Base-by-base conservation (phyloP, 2,329 filamentous ascomycete genomes). In the Tympanopsis confertula region DNA sequence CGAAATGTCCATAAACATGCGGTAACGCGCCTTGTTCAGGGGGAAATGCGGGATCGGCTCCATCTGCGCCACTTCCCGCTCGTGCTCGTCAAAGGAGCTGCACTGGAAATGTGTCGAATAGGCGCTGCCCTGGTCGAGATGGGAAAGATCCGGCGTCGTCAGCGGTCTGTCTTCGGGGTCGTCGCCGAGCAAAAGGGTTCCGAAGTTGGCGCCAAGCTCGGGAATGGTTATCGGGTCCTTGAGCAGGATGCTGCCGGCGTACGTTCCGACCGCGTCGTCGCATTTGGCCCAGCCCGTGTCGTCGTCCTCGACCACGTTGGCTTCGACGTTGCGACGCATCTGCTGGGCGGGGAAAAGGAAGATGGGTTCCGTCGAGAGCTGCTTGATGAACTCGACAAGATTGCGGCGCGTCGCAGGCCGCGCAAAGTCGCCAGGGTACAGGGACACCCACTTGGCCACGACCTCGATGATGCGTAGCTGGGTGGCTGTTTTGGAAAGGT, bases 401-500 rank as follows among this genome's bases (percentile, higher is more conserved):
- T 63, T 59, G 44, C 68, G 67, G 38, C 68, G 67, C 5, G 74
- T 78, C 39, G 66, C 68, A 10, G 68, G 64, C 43, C 69, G 67
- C 1, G 75, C 74, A 54, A 82, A 79, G 50, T 82, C 78, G 17
- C 76, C 77, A 2, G 77, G 75, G 50, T 82, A 81, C 42, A 70
- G 65, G 26, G 69, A 66, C 2, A 77, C 68, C 78, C 78, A 82
- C 50, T 75, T 68, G 15, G 74, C 70, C 41, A 82, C 56, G 19
- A 78, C 65, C 36, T 66, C 65, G 10, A 78, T 62, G 44, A 77
- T 68, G 37, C 75, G 65, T 20, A 78, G 56, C 47, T 81, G 77
- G 19, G 71, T 63, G 13, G 71, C 68, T 40, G 74, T 74, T 37
- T 69, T 71, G 38, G 68, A 65, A 42, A 80, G 62, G 36, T 70